Evolutionary conservation across 2,329 filamentous ascomycete genomes (phyloP).

Genomic region (Apiospora marii): DNA sequence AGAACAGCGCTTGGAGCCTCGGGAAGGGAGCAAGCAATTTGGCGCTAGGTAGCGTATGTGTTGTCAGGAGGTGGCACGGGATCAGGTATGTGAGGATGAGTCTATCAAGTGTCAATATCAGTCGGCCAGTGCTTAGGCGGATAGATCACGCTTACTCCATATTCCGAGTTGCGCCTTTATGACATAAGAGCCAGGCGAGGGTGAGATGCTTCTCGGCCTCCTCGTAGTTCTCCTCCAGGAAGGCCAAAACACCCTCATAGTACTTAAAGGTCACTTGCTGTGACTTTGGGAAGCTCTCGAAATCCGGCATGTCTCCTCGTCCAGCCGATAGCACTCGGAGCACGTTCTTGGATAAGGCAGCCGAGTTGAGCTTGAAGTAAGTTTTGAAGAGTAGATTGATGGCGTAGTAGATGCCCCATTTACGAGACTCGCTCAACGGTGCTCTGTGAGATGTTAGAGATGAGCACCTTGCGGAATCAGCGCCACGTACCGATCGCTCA

Average conservation of each 20-base stretch:
- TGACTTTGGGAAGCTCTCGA: slow-evolving; percentile 83
- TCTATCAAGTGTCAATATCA: slow-evolving; percentile 53
- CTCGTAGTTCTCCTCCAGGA: slow-evolving; percentile 91
- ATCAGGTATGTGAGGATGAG: slow-evolving; percentile 95
- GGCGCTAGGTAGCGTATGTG: slow-evolving; percentile 80
- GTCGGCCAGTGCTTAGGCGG: slow-evolving; percentile 39
- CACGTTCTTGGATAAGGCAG: slow-evolving; percentile 89
- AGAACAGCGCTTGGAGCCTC: slow-evolving; percentile 77
- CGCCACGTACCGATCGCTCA: slow-evolving; percentile 79
- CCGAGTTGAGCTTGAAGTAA: slow-evolving; percentile 94
- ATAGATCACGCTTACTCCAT: slow-evolving; percentile 68
- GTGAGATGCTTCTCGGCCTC: slow-evolving; percentile 83
- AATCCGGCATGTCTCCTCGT: slow-evolving; percentile 78
- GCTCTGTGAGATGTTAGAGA: slow-evolving; percentile 61
- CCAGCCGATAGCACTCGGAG: slow-evolving; percentile 83
- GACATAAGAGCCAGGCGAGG: slow-evolving; percentile 83
- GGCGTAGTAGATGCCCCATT: slow-evolving; percentile 97
- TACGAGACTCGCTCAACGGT: slow-evolving; percentile 85
- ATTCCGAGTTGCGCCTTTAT: slow-evolving; percentile 75
- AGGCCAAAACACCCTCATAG: slow-evolving; percentile 91
- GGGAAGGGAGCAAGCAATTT: slow-evolving; percentile 78
- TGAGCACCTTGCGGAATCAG: background rate
- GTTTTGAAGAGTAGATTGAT: slow-evolving; percentile 98
- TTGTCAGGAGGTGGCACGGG: slow-evolving; percentile 89
- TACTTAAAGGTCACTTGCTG: slow-evolving; percentile 97